Base-by-base conservation (phyloP, 495 filamentous ascomycete genomes). In the Xylaria scruposa region DNA sequence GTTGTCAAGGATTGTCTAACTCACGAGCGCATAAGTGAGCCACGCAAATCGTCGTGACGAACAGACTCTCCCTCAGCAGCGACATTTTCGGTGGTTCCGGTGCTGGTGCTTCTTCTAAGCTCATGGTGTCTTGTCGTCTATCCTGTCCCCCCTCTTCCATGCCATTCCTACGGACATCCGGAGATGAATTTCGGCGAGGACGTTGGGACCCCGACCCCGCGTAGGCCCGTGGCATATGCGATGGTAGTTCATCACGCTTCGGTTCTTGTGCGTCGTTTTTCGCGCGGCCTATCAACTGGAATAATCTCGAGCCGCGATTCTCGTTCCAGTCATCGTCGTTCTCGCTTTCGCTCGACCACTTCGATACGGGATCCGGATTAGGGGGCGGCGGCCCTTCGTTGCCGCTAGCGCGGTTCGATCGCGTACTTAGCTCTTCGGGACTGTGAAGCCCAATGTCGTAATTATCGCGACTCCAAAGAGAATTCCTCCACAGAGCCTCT, bases 21-120 rank as follows among this genome's bases (percentile, higher is more conserved):
- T 74, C 66, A 78, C 77, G 73, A 44, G 75, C 73, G 60, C 73
- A 78, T 46, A 78, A 38, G 46, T 82, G 77, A 26, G 77, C 73
- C 54, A 77, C 70, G 31, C 79, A 78, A 24, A 81, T 77, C 38
- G 74, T 77, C 29, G 68, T 19, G 31, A 79, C 66, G 29, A 77
- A 78, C 24, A 70, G n/a, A 12, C 63, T 63, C 21, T 73, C 44
- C 40, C 44, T 67, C 15, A 29, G 10, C 4, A 31, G 19, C 38
- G 46, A 42, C 58, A 63, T 26, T 17, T 54, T 44, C 1, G 19
- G 21, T n/a, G 29, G n/a, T 63, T 51, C 36, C 19, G 26, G n/a
- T 31, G 44, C n/a, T 4, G 12, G 15, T 33, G 3, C 21, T 12
- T n/a, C 54, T 12, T 69, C 44, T 26, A 9, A 26, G 19, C 12